These are phyloP conservation scores for Trypanosoma melophagium DNA, from an alignment of 208 protist species.

Conservation along the genomic window DNA sequence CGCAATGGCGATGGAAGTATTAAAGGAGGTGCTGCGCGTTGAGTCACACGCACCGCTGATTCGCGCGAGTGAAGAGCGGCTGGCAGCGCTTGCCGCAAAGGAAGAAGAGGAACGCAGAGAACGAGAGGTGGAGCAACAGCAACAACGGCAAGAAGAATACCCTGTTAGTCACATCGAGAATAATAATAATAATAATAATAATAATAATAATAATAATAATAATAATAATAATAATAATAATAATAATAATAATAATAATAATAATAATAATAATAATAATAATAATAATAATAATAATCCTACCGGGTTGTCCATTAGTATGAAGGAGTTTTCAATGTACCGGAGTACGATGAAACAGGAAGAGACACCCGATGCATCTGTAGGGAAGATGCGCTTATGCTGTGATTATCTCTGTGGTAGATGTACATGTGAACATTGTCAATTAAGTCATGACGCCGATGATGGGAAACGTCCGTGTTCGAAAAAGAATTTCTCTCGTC, in stretches of 20 bases:
- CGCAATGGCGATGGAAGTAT: conserved; percentile 56
- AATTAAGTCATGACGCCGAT: conserved; percentile 69
- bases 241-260: too few relatives aligned
- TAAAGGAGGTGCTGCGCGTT: conserved; percentile 68
- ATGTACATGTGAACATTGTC: conserved; percentile 46
- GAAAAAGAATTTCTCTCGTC: conserved; percentile 49
- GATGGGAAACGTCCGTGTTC: conserved; percentile 71
- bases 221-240: too few relatives aligned
- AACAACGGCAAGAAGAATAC: not conserved
- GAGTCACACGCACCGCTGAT: conserved; percentile 78
- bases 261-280: too few relatives aligned
- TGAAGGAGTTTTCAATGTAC: too few relatives aligned
- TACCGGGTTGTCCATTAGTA: too few relatives aligned
- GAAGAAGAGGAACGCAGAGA: conserved; percentile 2
- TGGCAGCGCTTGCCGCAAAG: conserved; percentile 26
- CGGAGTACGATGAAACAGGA: not conserved
- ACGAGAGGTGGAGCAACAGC: not conserved
- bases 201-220: not conserved
- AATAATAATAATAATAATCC: too few relatives aligned
- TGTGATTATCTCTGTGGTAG: conserved; percentile 56
- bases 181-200: not conserved
- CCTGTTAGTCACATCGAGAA: not conserved
- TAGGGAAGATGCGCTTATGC: conserved; percentile 70
- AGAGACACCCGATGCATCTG: conserved; percentile 40
- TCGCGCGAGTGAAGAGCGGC: conserved; percentile 61